Base-by-base conservation (phyloP, 768 basidiomycete species). In the Leccinum disarticulatum region DNA sequence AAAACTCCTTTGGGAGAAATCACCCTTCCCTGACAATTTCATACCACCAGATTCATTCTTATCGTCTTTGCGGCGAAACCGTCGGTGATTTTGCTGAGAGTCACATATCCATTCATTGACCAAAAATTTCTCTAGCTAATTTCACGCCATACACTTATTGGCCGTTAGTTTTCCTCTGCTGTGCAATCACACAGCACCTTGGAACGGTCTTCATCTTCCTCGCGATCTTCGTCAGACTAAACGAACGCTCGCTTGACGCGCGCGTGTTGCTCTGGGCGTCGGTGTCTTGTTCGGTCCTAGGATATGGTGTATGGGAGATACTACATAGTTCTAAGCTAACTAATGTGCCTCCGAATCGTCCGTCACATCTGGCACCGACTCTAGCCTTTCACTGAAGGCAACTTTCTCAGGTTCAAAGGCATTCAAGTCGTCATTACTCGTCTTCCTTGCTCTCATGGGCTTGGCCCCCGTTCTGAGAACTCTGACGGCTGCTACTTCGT, bases 401-500 rank as follows among this genome's bases (percentile, higher is more conserved):
- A 31, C 53, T 46, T 49, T 49, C 27, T 28, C 66, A 93, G 90
- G 85, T 62, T 80, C 88, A 46, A 90, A 89, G 70, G 78, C 83
- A 1, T 70, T 89, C 61, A 93, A 91, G 69, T 91, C 92, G 4
- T 88, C 90, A 7, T 80, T 98, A 48, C 80, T 98, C 59, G 90
- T 95, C 64, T 91, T 96, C 68, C 82, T 97, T 25, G 84, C 91
- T 7, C 81, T 99, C 60, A 86, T 97, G 78, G 88, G 94, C 15
- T 80, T 98, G 56, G 88, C 95, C 3, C 97, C 97, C 14, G 90
- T 98, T 10, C 78, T 98, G 57, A 85, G 88, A 68, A 98, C 96
- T 6, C 77, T 99, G 68, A 96, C 94, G 30, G 90, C 92, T 41
- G 93, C 95, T 27, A 98, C 95, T 4, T 97, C 96, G 41, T 91